Percentiles rank a stretch among this genome's conserved stretches.
These are phyloP conservation scores for Silene vulgaris DNA, from an alignment of 179 eudicot species.

Conservation along the genomic window DNA sequence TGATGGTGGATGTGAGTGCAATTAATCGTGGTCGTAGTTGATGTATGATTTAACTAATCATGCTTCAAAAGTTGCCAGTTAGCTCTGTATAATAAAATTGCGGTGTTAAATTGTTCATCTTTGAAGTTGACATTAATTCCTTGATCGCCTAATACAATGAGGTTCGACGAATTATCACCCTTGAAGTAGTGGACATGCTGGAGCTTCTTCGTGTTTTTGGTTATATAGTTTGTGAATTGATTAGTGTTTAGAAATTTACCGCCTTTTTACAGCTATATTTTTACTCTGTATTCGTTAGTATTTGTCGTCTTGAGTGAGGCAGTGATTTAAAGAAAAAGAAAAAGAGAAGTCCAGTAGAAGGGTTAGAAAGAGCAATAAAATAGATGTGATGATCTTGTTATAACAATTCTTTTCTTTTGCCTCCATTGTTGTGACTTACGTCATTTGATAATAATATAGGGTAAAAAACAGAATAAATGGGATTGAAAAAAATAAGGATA, in stretches of 20 bases:
- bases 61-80: not conserved
- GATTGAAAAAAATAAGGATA: conserved; percentile 26
- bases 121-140: not conserved
- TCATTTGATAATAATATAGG: not conserved
- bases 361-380: not conserved
- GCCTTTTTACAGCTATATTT: not conserved
- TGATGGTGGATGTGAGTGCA: not conserved
- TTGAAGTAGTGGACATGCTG: not conserved
- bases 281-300: not conserved
- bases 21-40: not conserved
- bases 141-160: not conserved
- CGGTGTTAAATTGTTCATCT: not conserved
- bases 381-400: not conserved
- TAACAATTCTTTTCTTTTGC: not conserved
- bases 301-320: not conserved
- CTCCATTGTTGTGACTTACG: not conserved
- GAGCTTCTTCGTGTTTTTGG: not conserved
- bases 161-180: not conserved
- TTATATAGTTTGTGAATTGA: not conserved
- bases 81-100: not conserved
- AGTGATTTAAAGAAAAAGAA: not conserved
- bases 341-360: not conserved
- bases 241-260: not conserved
- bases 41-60: not conserved
- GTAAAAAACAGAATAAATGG: conserved; percentile 26